A percentile compares a stretch with the other conserved stretches of the same genome.
These are phyloP conservation scores for Fusarium tupiense DNA, from an alignment of 2,329 filamentous ascomycete species.

Conservation along the genomic window DNA sequence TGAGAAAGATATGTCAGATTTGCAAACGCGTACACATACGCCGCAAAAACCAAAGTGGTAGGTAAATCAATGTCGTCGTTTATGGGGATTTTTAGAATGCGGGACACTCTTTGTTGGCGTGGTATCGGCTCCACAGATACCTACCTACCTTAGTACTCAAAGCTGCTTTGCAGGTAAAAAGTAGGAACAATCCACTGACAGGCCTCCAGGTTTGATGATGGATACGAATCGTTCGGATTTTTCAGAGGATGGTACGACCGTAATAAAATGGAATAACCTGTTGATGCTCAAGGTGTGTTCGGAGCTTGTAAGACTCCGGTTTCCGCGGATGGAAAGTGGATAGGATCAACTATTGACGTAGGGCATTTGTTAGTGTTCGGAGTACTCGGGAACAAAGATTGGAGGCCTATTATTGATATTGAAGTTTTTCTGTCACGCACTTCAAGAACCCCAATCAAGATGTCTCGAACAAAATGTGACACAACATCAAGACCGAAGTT, in stretches of 20 bases:
- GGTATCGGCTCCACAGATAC: slow-evolving; percentile 29
- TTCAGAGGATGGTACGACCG: slow-evolving; percentile 21
- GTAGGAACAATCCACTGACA: slow-evolving; percentile 5
- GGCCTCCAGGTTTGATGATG: not conserved
- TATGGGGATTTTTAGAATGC: slow-evolving; percentile 35
- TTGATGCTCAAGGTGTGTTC: slow-evolving; percentile 29
- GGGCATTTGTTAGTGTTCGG: slow-evolving; percentile 34
- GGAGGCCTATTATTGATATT: not conserved
- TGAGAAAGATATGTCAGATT: slow-evolving; percentile 11
- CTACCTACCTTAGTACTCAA: not conserved
- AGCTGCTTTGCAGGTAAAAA: not conserved
- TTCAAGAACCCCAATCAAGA: not conserved
- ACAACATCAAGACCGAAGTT: no score
- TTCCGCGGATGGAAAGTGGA: slow-evolving; percentile 30
- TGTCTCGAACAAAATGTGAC: not conserved
- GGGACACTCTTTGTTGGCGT: slow-evolving; percentile 34
- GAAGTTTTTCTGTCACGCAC: not conserved
- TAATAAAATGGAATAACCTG: slow-evolving; percentile 2
- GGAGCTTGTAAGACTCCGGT: slow-evolving; percentile 32
- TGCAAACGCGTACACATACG: slow-evolving; percentile 31
- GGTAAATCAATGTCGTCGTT: slow-evolving; percentile 34
- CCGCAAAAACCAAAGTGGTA: slow-evolving; percentile 8
- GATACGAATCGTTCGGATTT: slow-evolving; percentile 12
- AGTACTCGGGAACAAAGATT: slow-evolving; percentile 24
- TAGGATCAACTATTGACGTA: slow-evolving; percentile 23